Percentiles rank a stretch among this genome's conserved stretches.
These are phyloP conservation scores for Usnea hakonensis DNA, from an alignment of 495 filamentous ascomycete species.

Conservation along the genomic window DNA sequence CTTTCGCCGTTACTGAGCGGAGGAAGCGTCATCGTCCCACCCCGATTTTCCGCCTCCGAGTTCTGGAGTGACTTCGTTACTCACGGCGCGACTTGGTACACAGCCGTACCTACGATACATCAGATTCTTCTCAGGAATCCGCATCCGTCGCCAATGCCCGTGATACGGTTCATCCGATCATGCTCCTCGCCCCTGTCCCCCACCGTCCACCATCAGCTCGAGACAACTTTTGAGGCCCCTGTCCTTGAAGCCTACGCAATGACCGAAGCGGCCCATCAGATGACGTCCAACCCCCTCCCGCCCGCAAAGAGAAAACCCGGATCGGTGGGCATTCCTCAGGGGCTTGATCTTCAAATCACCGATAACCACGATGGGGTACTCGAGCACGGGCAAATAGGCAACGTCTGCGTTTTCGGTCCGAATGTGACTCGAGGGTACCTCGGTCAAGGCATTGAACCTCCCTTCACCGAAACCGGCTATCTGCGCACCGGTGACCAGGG, in stretches of 20 bases:
- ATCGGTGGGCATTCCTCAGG: conserved; percentile 64
- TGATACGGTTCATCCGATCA: conserved; percentile 78
- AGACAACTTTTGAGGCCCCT: conserved; percentile 61
- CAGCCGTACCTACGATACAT: conserved; percentile 80
- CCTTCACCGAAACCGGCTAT: not conserved
- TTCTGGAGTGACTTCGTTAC: conserved; percentile 70
- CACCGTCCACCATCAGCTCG: conserved; percentile 64
- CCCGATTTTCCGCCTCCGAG: conserved; percentile 69
- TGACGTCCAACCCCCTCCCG: no score
- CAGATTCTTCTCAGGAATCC: conserved; percentile 71
- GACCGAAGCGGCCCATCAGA: no score
- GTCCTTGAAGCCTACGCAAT: conserved; percentile 58
- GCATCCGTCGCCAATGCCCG: conserved; percentile 52
- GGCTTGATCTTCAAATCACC: conserved; percentile 70
- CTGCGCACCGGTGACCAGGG: not conserved
- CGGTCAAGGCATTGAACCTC: conserved; percentile 49
- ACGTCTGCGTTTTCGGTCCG: conserved; percentile 69
- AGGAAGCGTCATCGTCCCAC: conserved; percentile 64
- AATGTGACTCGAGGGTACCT: conserved; percentile 79
- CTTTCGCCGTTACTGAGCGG: conserved; percentile 63
- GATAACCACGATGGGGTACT: conserved; percentile 55
- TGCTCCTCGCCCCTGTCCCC: conserved; percentile 76
- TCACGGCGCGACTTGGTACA: conserved; percentile 75
- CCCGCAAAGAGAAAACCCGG: no score
- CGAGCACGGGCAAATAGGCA: conserved; percentile 57